Conservation (phyloP, 139 green algal species). For the Chlamydomonas sphaeroides region DNA sequence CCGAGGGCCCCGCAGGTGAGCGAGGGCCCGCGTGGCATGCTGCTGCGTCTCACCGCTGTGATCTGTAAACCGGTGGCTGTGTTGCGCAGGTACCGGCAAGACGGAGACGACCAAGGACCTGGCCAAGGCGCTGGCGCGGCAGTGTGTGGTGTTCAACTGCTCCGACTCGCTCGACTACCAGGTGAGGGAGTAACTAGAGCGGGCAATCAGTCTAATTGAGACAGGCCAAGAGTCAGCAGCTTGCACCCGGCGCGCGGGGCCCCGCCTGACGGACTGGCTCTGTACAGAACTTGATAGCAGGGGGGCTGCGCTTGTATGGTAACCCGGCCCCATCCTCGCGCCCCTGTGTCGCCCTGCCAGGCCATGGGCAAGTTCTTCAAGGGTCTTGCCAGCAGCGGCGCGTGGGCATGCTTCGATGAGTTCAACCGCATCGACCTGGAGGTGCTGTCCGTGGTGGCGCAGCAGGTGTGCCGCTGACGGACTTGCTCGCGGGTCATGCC, state of each 20-base stretch:
- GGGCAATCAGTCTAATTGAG: too few species aligned
- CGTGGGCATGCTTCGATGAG: conserved; percentile 89
- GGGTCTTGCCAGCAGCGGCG: conserved; percentile 76
- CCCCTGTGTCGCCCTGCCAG: neutral
- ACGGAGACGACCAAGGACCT: conserved; percentile 90
- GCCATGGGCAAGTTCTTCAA: conserved; percentile 59
- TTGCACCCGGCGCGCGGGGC: too few species aligned
- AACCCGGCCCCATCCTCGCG: neutral
- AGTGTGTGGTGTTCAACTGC: conserved; percentile 91
- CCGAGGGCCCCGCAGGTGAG: conserved; percentile 64
- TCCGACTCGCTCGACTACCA: conserved; percentile 77
- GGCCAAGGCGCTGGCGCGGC: conserved; percentile 78
- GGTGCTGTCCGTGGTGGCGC: conserved; percentile 73
- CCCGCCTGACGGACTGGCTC: too few species aligned
- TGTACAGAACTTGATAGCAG: too few species aligned
- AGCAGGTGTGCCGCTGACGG: conserved; percentile 66
- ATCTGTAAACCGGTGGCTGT: neutral
- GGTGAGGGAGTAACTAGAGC: conserved; percentile 9
- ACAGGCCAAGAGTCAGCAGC: too few species aligned
- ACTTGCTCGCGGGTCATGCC: too few species aligned
- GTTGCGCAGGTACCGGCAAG: conserved; percentile 68
- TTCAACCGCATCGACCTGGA: conserved; percentile 87
- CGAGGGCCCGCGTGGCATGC: too few species aligned
- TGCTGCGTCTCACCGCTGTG: too few species aligned
- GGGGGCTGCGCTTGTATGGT: too few species aligned